Percentiles rank a stretch among this genome's conserved stretches.
These are phyloP conservation scores for Aspergillus taichungensis DNA, from an alignment of 495 filamentous ascomycete genomes.

Conservation along the genomic window DNA sequence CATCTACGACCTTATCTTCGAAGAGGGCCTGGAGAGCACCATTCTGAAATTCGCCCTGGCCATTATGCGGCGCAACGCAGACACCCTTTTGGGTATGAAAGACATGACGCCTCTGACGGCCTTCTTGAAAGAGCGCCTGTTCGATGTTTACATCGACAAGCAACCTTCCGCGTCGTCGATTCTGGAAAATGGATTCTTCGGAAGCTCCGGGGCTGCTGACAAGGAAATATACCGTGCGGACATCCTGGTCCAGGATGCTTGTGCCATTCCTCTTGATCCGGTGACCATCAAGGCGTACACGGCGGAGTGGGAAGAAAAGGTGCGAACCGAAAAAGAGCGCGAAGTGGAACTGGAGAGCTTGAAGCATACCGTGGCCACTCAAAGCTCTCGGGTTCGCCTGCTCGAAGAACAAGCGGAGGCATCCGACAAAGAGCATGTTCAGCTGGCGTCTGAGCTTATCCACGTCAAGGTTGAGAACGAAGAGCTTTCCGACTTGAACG, in stretches of 20 bases:
- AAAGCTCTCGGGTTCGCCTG: constrained; percentile 62
- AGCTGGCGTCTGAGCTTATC: constrained; percentile 83
- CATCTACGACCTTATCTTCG: constrained; percentile 93
- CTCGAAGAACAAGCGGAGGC: constrained; percentile 85
- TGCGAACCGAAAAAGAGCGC: constrained; percentile 63
- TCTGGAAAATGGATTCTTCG: constrained; percentile 95
- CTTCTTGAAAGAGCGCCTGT: constrained; percentile 87
- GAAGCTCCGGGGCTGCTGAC: constrained; percentile 77
- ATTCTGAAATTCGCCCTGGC: constrained; percentile 91
- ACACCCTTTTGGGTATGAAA: constrained; percentile 69
- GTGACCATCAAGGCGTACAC: constrained; percentile 73
- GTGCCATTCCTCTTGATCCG: constrained; percentile 74
- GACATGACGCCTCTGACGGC: constrained; percentile 82
- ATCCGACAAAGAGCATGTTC: constrained; percentile 87
- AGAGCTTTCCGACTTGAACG: constrained; percentile 77
- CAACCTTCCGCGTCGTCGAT: constrained; percentile 78
- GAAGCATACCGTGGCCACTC: constrained; percentile 50
- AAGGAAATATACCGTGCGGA: constrained; percentile 96
- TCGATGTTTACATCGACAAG: constrained; percentile 95
- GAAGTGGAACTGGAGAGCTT: constrained; percentile 76
- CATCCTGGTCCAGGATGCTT: constrained; percentile 86
- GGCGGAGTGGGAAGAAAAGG: constrained; percentile 86
- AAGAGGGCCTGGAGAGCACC: constrained; percentile 81
- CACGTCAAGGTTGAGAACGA: constrained; percentile 90
- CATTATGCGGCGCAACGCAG: constrained; percentile 88